Evolutionary conservation across 176 grass and related monocot species (phyloP).

Genomic region (Cymbopogon citratus): DNA sequence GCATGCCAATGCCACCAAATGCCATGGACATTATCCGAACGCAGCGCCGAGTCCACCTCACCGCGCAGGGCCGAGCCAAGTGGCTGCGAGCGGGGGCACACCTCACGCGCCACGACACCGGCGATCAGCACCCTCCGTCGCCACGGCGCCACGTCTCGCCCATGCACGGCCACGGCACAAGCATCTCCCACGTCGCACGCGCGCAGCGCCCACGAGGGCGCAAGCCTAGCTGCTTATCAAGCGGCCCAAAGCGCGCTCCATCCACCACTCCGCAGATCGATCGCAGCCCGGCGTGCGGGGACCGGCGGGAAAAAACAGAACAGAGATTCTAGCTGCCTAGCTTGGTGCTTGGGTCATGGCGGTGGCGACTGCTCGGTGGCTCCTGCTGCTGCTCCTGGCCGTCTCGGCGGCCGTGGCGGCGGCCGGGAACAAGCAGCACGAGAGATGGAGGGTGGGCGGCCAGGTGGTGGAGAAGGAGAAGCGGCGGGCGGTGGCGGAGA

Average conservation of each 20-base stretch:
- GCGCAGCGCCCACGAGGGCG: background rate
- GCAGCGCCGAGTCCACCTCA: conserved; percentile 21
- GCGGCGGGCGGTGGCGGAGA: conserved; percentile 33
- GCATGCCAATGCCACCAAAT: no score
- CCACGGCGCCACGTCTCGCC: conserved; percentile 42
- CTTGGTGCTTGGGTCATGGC: background rate
- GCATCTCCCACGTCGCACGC: conserved; percentile 27
- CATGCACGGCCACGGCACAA: conserved; percentile 43
- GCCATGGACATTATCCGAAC: background rate
- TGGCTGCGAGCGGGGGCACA: background rate
- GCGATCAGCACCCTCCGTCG: background rate
- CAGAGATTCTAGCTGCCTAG: background rate
- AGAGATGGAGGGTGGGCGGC: conserved; percentile 8
- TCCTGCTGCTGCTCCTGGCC: conserved; percentile 15
- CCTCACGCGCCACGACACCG: background rate
- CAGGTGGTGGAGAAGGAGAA: conserved; percentile 59
- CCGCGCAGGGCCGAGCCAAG: background rate
- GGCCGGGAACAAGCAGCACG: conserved; percentile 8
- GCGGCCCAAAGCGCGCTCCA: background rate
- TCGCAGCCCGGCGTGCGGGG: background rate
- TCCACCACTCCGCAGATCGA: background rate
- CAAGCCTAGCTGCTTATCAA: conserved; percentile 32
- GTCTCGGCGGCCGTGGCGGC: background rate
- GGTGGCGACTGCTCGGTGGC: background rate
- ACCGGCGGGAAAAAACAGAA: background rate